Evolutionary conservation across 495 filamentous ascomycete species (phyloP).

Genomic region (Gamarada debralockiae): DNA sequence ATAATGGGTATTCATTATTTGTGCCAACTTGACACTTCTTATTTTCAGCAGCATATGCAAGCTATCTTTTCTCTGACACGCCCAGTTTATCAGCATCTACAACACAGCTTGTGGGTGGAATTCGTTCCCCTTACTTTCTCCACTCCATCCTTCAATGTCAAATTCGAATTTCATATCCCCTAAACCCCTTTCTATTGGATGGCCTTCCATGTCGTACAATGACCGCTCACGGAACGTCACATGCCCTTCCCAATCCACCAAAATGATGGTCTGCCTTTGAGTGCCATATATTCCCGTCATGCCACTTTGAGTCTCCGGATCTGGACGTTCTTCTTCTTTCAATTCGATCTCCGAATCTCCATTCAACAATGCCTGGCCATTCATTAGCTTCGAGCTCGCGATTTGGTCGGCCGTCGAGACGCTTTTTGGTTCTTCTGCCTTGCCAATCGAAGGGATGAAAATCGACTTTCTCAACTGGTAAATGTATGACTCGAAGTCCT

Average conservation of each 20-base stretch:
- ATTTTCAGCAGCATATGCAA: background rate
- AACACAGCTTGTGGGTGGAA: constrained; percentile 16
- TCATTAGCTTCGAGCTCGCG: constrained; percentile 9
- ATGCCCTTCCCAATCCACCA: constrained; percentile 71
- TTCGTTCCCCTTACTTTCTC: constrained; percentile 24
- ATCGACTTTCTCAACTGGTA: constrained; percentile 70
- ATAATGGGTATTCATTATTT: too few relatives aligned
- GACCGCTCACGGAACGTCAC: constrained; percentile 82
- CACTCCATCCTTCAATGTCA: constrained; percentile 49
- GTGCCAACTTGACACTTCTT: constrained; percentile 7
- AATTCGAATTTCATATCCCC: constrained; percentile 64
- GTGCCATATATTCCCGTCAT: constrained; percentile 79
- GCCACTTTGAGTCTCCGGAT: constrained; percentile 32
- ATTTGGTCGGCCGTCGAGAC: constrained; percentile 24
- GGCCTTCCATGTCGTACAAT: constrained; percentile 66
- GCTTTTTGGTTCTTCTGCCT: too few relatives aligned
- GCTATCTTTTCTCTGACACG: constrained; percentile 3
- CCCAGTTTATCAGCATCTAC: constrained; percentile 17
- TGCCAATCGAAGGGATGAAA: constrained; percentile 75
- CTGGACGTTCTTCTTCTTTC: constrained; percentile 27
- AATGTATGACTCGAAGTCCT: constrained; percentile 66
- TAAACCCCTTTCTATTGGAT: constrained; percentile 51
- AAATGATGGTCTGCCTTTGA: constrained; percentile 82
- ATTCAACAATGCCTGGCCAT: constrained; percentile 24
- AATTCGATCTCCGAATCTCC: constrained; percentile 25